Conservation (phyloP, 805 yeast species). For the Saturnispora bothae region DNA sequence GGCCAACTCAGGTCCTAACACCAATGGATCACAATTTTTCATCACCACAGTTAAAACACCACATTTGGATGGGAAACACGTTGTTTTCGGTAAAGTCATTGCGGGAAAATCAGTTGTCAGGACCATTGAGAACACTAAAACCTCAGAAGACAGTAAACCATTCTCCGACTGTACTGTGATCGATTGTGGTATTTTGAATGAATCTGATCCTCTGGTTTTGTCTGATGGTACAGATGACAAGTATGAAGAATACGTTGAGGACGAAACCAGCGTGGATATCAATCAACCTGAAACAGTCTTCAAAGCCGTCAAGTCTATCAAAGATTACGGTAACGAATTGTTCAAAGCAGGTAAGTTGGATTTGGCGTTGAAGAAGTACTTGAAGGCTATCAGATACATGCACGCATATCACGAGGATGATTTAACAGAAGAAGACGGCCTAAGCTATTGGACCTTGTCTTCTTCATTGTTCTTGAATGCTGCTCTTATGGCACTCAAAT, state of each 20-base stretch:
- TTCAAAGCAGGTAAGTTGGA: conserved; percentile 54
- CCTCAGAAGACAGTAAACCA: conserved; percentile 65
- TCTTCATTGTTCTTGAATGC: conserved; percentile 60
- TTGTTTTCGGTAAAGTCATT: conserved; percentile 86
- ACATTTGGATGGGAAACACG: conserved; percentile 92
- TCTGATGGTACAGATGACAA: conserved; percentile 81
- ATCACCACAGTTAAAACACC: conserved; percentile 90
- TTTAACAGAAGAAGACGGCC: conserved; percentile 43
- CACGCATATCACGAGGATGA: conserved; percentile 68
- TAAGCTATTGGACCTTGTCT: conserved; percentile 42
- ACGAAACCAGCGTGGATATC: conserved; percentile 56
- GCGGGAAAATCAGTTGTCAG: conserved; percentile 75
- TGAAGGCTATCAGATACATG: conserved; percentile 60
- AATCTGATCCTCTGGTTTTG: conserved; percentile 37
- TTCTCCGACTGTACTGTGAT: conserved; percentile 54
- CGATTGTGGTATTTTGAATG: conserved; percentile 70
- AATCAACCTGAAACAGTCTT: conserved; percentile 56
- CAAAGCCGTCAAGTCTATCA: conserved; percentile 52
- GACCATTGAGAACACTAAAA: conserved; percentile 59
- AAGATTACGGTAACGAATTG: conserved; percentile 66
- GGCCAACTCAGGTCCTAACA: conserved; percentile 96
- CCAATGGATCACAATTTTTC: conserved; percentile 94
- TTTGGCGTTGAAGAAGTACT: conserved; percentile 56
- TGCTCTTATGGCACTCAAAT: conserved; percentile 62
- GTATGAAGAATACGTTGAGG: conserved; percentile 66